A percentile compares a stretch with the other conserved stretches of the same genome.
Evolutionary conservation across 129 eudicot genomes (phyloP).

Genomic region (Smallanthus sonchifolius): DNA sequence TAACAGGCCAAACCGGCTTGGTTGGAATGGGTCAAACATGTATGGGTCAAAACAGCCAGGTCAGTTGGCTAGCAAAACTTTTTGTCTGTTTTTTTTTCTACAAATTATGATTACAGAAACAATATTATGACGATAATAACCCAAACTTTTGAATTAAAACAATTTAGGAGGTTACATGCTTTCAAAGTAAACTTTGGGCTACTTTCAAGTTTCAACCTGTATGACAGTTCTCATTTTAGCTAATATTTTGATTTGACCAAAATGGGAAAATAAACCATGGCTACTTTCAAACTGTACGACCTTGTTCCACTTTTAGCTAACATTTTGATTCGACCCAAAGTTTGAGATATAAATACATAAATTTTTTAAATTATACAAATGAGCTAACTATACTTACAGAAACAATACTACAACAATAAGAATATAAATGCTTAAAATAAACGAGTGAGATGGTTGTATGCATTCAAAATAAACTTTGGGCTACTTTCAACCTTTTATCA

Average conservation of each 20-base stretch:
- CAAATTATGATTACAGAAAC: not conserved
- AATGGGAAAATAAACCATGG: not conserved
- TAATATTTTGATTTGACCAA: not conserved
- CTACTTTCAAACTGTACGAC: not conserved
- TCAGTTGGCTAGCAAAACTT: not conserved
- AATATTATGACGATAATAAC: not conserved
- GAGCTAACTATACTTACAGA: not conserved
- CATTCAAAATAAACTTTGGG: not conserved
- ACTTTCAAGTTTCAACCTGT: not conserved
- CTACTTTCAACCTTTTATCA: not conserved
- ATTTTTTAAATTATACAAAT: not conserved
- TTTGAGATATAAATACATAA: not conserved
- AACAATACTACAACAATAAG: not conserved
- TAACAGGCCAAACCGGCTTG: not conserved
- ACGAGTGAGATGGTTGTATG: not conserved
- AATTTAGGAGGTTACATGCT: not conserved
- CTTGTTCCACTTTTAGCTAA: not conserved
- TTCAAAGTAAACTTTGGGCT: not conserved
- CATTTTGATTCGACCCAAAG: not conserved
- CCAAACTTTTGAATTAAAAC: not conserved
- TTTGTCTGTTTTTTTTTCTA: not conserved
- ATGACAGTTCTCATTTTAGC: not conserved
- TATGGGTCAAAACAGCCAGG: not conserved
- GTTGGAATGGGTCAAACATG: not conserved
- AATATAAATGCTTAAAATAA: not conserved